Evolutionary conservation across 2,329 filamentous ascomycete species (phyloP), one percentile per base, ranked within the genome.

Genomic region (Penicillium occitanis): DNA sequence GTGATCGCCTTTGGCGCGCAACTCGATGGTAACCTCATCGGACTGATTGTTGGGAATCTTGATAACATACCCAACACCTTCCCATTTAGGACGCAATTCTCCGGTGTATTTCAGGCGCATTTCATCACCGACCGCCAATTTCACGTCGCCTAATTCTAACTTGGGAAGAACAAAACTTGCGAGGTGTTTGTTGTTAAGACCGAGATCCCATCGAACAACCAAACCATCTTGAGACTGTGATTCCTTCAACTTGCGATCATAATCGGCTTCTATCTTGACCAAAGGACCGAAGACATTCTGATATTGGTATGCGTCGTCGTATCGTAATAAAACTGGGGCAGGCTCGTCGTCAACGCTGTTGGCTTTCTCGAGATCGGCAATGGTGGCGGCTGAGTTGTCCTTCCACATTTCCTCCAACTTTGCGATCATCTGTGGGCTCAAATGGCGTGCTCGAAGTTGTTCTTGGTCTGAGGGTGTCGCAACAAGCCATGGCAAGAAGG

Each of bases 11-110:
- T 95, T 94, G 73, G 95, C 92, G 71, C 95, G 91, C 75, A 99
- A 82, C 78, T 99, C 95, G 70, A 99, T 90, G 10, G 91, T 96
- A 62, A 99, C 95, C 77, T 99, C 94, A 74, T 99, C 95, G 14
- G 93, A 97, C 81, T 97, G 93, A 79, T 98, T 98, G 84, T 99
- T 98, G 25, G 95, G 96, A 67, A 99, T 98, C 82, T 99, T 99
- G 82, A 98, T 93, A 68, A 99, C 95, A 78, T 99, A 99, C 70
- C 95, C 95, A 40, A 99, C 95, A 44, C 95, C 95, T 77, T 99
- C 95, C 95, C 95, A 99, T 67, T 92, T 88, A 14, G 91, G 87
- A 50, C 93, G 91, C 60, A 99, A 84, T 78, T 98, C 95, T 71
- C 96, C 95, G 71, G 92, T 96, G 81, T 99, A 99, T 72, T 95